Evolutionary conservation across 164 flowering plant species (phyloP), one percentile per base, ranked within the genome.

Genomic region (Aristolochia californica): DNA sequence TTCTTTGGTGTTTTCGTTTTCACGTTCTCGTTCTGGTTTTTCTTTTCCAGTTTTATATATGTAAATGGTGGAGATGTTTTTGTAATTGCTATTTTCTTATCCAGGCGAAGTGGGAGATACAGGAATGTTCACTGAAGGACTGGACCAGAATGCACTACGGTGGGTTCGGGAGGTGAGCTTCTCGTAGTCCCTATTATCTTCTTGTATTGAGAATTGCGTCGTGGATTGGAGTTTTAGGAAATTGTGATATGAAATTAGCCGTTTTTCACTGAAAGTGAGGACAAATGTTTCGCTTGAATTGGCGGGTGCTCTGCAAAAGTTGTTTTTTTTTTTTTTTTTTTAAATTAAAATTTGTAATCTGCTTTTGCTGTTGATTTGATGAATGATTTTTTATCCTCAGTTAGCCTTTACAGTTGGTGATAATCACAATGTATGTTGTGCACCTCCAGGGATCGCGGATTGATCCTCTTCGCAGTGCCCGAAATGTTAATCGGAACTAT

Each of bases 111-210:
- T 51, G 5, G 21, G 14, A 30, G 23, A 24, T 2, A 21, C 8
- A 44, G 53, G 59, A 16, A 78, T 78, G 83, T 78, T 78, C 43
- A 78, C 78, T 9, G 74, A 78, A 62, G 83, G 83, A 1, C 75
- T 78, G n/a, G 78, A 78, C 61, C 71, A 45, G 13, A 70, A 61
- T 58, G 75, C 77, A 22, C 66, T 78, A 30, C 70, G 67, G 48
- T 78, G 83, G 83, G 77, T 68, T 44, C 63, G 64, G 45, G 72
- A 76, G 78, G 83, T 76, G 55, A 59, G 23, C 68, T 66, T 62
- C 67, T 67, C 43, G 79, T 69, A 24, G 59, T 44, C 30, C 53
- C 75, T 4, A 28, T 56, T 74, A 16, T 48, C 51, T 48, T 48
- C 1, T 48, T 48, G 5, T 22, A 5, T 48, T 17, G 49, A 8